Conservation (phyloP, 768 basidiomycete genomes). For the Tulasnella sp. region DNA sequence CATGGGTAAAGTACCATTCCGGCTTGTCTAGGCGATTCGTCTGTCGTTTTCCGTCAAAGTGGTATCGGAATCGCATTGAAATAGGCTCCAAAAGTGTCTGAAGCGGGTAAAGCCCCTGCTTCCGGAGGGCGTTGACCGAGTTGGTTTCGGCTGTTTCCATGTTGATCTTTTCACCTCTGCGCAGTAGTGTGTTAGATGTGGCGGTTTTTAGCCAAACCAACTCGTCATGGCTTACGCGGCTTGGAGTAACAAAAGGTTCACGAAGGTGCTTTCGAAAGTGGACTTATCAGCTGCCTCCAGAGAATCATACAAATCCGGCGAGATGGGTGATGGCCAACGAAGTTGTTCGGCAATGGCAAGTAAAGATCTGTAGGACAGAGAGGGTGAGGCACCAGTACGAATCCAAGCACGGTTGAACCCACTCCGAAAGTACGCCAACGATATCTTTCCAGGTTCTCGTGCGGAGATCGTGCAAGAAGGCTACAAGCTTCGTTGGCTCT, state of each 20-base stretch:
- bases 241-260: conserved; percentile 77
- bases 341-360: conserved; percentile 68
- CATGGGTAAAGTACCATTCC: conserved; percentile 95
- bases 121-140: conserved; percentile 36
- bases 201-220: background rate
- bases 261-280: conserved; percentile 75
- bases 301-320: conserved; percentile 54
- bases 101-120: conserved; percentile 74
- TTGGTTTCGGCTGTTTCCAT: conserved; percentile 35
- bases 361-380: conserved; percentile 55
- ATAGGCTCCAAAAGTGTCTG: conserved; percentile 84
- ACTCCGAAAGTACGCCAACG: conserved; percentile 67
- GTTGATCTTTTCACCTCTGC: conserved; percentile 58
- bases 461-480: conserved; percentile 63
- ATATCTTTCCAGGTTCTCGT: conserved; percentile 79
- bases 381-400: background rate
- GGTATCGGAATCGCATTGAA: conserved; percentile 87
- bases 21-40: conserved; percentile 98
- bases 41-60: conserved; percentile 83
- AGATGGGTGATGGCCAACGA: conserved; percentile 79
- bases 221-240: conserved; percentile 60
- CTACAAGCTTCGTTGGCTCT: conserved; percentile 57
- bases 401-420: conserved; percentile 41
- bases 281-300: conserved; percentile 56
- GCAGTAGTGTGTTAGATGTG: background rate